Conservation (phyloP, 805 yeast genomes). For the Saturnispora ahearnii region DNA sequence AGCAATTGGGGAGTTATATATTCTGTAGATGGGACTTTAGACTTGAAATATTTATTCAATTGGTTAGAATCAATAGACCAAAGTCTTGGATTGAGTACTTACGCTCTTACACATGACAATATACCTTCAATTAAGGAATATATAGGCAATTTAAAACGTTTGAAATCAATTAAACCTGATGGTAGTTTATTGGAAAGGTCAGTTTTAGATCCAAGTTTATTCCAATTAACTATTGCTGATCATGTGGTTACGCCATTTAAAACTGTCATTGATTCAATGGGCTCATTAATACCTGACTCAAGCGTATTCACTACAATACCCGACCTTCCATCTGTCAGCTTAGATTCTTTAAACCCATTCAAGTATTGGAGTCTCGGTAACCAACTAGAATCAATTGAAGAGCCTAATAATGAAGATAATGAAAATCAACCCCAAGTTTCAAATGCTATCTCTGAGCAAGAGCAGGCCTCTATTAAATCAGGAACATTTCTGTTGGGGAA, state of each 20-base stretch:
- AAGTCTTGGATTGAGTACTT: slow-evolving; percentile 22
- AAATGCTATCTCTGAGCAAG: slow-evolving; percentile 1
- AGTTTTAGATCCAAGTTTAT: slow-evolving; percentile 19
- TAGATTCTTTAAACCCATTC: slow-evolving; percentile 1
- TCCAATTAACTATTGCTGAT: slow-evolving; percentile 22
- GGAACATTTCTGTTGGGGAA: neutral
- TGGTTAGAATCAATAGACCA: slow-evolving; percentile 22
- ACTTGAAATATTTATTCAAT: slow-evolving; percentile 7
- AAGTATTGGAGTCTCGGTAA: slow-evolving; percentile 2
- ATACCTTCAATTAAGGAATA: slow-evolving; percentile 21
- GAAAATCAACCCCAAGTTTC: neutral
- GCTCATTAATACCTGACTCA: slow-evolving; percentile 15
- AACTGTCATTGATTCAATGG: slow-evolving; percentile 14
- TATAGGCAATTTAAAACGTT: slow-evolving; percentile 13
- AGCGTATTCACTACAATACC: neutral
- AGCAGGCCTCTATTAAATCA: neutral
- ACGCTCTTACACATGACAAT: slow-evolving; percentile 19
- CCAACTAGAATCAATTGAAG: neutral
- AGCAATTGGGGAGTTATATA: slow-evolving; percentile 27
- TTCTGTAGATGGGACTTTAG: slow-evolving; percentile 7
- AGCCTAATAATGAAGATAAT: neutral
- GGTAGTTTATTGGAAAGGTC: slow-evolving; percentile 25
- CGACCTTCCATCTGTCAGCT: neutral
- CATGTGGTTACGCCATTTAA: slow-evolving; percentile 12
- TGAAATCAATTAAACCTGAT: slow-evolving; percentile 15